A percentile compares a stretch with the other conserved stretches of the same genome.
These are phyloP conservation scores for Ophiorrhiza pumila DNA, from an alignment of 257 asterid genomes.

Conservation along the genomic window DNA sequence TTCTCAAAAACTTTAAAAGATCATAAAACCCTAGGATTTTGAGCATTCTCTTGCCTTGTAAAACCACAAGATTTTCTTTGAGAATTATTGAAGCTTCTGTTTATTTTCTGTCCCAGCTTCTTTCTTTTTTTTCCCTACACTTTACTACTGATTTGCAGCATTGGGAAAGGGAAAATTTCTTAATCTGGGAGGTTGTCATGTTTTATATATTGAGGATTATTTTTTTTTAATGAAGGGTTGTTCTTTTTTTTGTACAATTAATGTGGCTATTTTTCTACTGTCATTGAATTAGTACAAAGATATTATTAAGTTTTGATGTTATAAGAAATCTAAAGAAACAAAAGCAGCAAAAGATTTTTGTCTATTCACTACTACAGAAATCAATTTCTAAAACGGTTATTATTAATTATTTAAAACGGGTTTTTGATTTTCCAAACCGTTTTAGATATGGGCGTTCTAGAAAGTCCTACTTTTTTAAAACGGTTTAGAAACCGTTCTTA, in stretches of 20 bases:
- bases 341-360: neutral
- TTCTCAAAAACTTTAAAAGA: constrained; percentile 1
- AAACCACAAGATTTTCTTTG: neutral
- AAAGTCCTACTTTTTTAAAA: too few species aligned
- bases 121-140: neutral
- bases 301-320: neutral
- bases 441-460: too few species aligned
- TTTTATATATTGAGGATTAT: neutral
- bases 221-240: neutral
- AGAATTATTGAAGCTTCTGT: neutral
- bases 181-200: neutral
- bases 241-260: neutral
- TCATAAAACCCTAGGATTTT: constrained; percentile 3
- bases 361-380: too few species aligned
- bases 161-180: neutral
- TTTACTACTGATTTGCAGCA: neutral
- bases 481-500: too few species aligned
- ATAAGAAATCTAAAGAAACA: neutral
- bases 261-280: neutral
- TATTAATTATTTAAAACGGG: too few species aligned
- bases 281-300: neutral
- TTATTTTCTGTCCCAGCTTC: neutral
- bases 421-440: too few species aligned
- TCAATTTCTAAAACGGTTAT: too few species aligned
- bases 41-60: neutral